A percentile compares a stretch with the other conserved stretches of the same genome.
Evolutionary conservation across 1,139 yeast species (phyloP).

Genomic region (Kurtzmaniella quercitrusa): DNA sequence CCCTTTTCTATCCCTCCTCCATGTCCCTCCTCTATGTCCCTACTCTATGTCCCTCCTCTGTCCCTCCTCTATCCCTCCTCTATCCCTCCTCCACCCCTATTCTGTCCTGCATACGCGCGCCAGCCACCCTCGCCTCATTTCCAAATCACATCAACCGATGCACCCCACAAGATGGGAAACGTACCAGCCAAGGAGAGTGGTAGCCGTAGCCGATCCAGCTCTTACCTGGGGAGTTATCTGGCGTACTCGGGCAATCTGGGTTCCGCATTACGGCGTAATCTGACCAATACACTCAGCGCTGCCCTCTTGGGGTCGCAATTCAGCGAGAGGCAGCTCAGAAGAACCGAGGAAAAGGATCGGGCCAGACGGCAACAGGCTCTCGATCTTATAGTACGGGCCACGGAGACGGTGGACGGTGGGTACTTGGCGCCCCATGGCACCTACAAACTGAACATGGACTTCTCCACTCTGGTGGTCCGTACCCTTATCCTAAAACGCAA

Average conservation of each 20-base stretch:
- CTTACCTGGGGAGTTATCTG: slow-evolving; percentile 5
- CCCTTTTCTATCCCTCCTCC: no score
- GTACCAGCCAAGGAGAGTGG: slow-evolving; percentile 53
- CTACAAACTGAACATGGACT: slow-evolving; percentile 72
- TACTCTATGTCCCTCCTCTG: no score
- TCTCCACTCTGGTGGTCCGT: slow-evolving; percentile 66
- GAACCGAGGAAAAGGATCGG: slow-evolving; percentile 49
- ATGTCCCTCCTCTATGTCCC: no score
- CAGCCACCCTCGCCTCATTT: background rate
- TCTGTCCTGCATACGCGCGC: background rate
- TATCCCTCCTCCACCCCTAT: background rate
- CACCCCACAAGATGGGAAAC: slow-evolving; percentile 44
- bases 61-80: background rate
- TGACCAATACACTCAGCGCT: slow-evolving; percentile 1
- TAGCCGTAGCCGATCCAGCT: slow-evolving; percentile 6
- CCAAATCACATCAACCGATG: background rate
- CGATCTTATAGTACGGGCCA: slow-evolving; percentile 52
- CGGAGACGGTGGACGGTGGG: slow-evolving; percentile 74
- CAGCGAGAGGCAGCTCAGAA: slow-evolving; percentile 18
- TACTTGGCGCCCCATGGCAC: slow-evolving; percentile 85
- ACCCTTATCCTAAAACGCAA: slow-evolving; percentile 54
- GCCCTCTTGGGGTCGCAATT: background rate
- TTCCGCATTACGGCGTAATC: background rate
- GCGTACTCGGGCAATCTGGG: slow-evolving; percentile 1
- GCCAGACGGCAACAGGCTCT: slow-evolving; percentile 50